A percentile compares a stretch with the other conserved stretches of the same genome.
Conservation (phyloP, 768 basidiomycete genomes). For the Tulasnella sp. region DNA sequence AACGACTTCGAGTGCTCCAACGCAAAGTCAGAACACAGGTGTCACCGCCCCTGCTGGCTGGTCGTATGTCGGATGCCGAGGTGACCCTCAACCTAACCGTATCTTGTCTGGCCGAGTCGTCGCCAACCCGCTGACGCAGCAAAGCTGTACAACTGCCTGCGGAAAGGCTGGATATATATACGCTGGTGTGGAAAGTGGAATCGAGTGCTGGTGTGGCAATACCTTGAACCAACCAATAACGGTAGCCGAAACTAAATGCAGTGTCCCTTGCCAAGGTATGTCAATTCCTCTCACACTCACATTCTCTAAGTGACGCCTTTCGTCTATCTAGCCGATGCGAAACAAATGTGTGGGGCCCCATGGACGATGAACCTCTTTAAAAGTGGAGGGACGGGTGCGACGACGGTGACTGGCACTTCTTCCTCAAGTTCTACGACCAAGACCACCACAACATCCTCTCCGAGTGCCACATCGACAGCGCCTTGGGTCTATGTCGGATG, state of each 20-base stretch:
- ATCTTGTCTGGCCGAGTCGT: neutral
- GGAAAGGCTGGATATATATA: conserved; percentile 4
- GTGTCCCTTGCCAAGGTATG: conserved; percentile 9
- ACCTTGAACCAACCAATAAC: conserved; percentile 2
- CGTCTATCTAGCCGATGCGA: neutral
- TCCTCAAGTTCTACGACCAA: neutral
- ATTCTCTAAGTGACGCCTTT: neutral
- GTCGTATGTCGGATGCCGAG: neutral
- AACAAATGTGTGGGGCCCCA: neutral
- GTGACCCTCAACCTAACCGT: neutral
- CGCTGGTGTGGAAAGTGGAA: conserved; percentile 14
- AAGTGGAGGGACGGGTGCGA: no score
- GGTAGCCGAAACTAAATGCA: conserved; percentile 7
- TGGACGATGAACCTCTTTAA: neutral
- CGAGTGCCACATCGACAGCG: neutral
- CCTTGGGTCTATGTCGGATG: neutral
- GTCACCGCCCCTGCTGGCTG: neutral
- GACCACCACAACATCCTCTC: neutral
- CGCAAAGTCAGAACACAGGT: no score
- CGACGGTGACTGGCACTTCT: neutral
- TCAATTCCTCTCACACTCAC: no score
- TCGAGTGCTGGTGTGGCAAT: conserved; percentile 15
- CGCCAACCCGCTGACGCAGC: neutral
- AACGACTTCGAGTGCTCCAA: neutral
- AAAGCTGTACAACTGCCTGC: neutral